Conservation (phyloP, 163 green algal species). For the Coccomyxa subellipsoidea region DNA sequence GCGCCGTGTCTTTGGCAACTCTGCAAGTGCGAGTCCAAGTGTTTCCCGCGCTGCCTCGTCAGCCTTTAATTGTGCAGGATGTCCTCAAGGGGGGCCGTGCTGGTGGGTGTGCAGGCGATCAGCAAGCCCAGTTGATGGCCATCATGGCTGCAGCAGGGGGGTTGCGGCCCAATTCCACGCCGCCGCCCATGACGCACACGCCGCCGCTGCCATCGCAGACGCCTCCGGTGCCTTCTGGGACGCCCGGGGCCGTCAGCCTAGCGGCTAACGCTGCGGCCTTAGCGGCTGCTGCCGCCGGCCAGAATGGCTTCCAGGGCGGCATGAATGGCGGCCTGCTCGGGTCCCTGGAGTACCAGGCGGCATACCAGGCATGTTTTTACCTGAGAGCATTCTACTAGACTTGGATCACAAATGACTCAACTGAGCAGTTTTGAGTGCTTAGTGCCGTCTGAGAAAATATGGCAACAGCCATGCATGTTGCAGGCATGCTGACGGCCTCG, state of each 20-base stretch:
- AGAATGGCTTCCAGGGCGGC: neutral
- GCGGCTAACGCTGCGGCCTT: conserved; percentile 14
- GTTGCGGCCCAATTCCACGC: conserved; percentile 2
- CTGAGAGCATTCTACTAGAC: no score
- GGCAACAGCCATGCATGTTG: no score
- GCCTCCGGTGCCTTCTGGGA: conserved; percentile 1
- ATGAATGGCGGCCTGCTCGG: conserved; percentile 4
- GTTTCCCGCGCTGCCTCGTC: no score
- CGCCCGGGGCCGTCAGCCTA: neutral
- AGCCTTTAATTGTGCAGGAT: neutral
- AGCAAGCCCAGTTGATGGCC: neutral
- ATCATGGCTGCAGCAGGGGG: neutral
- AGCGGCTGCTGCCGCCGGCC: neutral
- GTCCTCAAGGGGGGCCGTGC: neutral
- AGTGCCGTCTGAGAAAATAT: no score
- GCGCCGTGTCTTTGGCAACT: neutral
- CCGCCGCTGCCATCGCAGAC: conserved; percentile 14
- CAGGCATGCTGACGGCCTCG: no score
- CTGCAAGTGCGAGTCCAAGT: neutral
- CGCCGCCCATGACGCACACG: conserved; percentile 1
- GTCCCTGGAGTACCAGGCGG: conserved; percentile 75
- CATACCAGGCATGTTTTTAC: no score
- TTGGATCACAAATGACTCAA: no score
- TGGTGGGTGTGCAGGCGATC: neutral
- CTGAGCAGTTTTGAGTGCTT: no score